phyloP scores from a whole-genome alignment of 768 basidiomycete genomes.

The Rhodotorula babjevae region DNA sequence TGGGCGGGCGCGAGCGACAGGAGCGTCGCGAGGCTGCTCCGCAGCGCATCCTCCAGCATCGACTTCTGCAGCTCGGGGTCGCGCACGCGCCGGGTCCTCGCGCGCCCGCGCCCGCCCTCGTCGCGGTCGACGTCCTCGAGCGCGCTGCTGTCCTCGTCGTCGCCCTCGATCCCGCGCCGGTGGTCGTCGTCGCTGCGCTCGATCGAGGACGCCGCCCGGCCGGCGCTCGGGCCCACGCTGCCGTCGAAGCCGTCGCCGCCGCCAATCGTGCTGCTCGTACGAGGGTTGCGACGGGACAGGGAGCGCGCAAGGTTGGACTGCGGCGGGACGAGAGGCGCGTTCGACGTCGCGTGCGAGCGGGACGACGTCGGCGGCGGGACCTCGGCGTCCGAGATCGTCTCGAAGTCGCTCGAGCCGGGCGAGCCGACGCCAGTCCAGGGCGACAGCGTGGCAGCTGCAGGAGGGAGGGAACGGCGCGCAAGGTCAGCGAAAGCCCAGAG shows the following conservation, averaged over 20 bases:
- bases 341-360: no score
- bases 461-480: not conserved
- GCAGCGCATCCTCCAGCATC: conserved; percentile 34
- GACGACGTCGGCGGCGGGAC: no score
- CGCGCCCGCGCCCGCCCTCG: not conserved
- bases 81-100: conserved; percentile 15
- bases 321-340: not conserved
- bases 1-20: conserved; percentile 27
- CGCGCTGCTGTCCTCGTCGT: conserved; percentile 33
- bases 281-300: not conserved
- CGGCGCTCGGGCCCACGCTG: no score
- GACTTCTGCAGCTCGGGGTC: conserved; percentile 28
- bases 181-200: not conserved
- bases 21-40: conserved; percentile 33
- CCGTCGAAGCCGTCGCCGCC: not conserved
- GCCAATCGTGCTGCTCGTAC: not conserved
- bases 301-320: conserved; percentile 4
- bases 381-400: conserved; percentile 13
- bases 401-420: conserved; percentile 30
- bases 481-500: not conserved
- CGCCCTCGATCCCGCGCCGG: conserved; percentile 26
- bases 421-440: conserved; percentile 21
- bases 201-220: no score
- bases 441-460: not conserved
- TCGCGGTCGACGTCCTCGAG: conserved; percentile 13